A percentile compares a stretch with the other conserved stretches of the same genome.
phyloP scores from a whole-genome alignment of 768 basidiomycete species.

The Psilocybe tampanensis region DNA sequence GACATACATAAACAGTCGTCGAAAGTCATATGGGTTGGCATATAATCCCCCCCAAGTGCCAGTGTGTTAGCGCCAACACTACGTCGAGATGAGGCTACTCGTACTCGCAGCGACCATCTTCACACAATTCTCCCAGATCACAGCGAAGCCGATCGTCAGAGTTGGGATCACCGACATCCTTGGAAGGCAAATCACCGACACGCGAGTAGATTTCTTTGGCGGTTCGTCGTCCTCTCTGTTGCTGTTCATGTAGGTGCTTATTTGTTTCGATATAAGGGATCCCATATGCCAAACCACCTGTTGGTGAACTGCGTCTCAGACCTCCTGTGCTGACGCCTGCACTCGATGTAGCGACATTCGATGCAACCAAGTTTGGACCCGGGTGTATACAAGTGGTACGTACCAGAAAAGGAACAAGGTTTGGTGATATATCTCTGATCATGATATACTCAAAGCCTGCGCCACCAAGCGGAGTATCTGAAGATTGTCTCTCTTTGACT shows the following conservation, averaged over 20 bases:
- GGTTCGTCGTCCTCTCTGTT: no score
- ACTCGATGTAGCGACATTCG: not conserved
- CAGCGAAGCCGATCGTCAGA: not conserved
- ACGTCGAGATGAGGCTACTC: no score
- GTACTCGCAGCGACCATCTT: no score
- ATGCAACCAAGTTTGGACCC: not conserved
- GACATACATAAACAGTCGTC: no score
- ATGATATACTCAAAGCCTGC: no score
- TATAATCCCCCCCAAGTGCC: no score
- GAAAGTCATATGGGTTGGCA: no score
- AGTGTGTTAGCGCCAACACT: no score
- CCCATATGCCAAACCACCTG: not conserved
- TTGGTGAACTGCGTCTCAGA: not conserved
- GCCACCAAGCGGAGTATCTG: constrained; percentile 26
- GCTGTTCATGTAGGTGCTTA: no score
- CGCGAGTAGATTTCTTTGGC: not conserved
- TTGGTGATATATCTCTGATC: no score
- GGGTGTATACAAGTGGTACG: not conserved
- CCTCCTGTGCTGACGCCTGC: not conserved
- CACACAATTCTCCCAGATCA: not conserved
- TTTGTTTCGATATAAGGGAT: not conserved
- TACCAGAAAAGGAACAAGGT: no score
- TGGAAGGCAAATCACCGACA: not conserved
- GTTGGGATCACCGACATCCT: not conserved
- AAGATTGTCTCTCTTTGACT: constrained; percentile 61